A percentile compares a stretch with the other conserved stretches of the same genome.
phyloP scores from a whole-genome alignment of 768 basidiomycete genomes.

The Boletus subcaerulescens region DNA sequence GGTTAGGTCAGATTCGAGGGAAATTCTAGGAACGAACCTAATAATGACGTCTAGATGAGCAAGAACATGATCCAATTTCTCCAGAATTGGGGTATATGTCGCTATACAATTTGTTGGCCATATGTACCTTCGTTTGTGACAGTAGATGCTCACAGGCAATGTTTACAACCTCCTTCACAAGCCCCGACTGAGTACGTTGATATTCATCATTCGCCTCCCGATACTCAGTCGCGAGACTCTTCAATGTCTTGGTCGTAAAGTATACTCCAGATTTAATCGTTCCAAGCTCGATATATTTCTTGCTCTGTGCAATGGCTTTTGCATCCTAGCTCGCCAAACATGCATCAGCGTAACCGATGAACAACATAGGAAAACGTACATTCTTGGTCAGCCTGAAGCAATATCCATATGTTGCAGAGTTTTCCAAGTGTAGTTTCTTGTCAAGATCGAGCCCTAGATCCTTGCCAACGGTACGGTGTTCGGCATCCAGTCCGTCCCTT shows the following conservation, averaged over 20 bases:
- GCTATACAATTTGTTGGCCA: conserved; percentile 43
- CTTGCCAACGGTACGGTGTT: conserved; percentile 66
- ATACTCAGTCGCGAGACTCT: conserved; percentile 68
- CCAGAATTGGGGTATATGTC: conserved; percentile 87
- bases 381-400: conserved; percentile 91
- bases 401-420: conserved; percentile 84
- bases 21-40: conserved; percentile 48
- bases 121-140: neutral
- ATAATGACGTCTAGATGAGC: conserved; percentile 91
- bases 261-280: conserved; percentile 84
- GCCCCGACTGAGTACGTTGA: conserved; percentile 65
- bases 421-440: conserved; percentile 95
- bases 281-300: conserved; percentile 78
- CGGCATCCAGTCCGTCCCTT: conserved; percentile 78
- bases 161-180: conserved; percentile 90
- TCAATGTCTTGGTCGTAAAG: conserved; percentile 80
- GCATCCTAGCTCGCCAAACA: conserved; percentile 59
- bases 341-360: neutral
- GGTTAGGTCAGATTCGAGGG: neutral
- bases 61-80: conserved; percentile 75
- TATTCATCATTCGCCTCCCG: conserved; percentile 67
- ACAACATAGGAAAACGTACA: conserved; percentile 42
- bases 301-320: conserved; percentile 57
- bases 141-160: conserved; percentile 70
- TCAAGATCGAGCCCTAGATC: conserved; percentile 82